Evolutionary conservation across 1,284 basidiomycete genomes (phyloP).

Genomic region (Ceraceosorus guamensis): DNA sequence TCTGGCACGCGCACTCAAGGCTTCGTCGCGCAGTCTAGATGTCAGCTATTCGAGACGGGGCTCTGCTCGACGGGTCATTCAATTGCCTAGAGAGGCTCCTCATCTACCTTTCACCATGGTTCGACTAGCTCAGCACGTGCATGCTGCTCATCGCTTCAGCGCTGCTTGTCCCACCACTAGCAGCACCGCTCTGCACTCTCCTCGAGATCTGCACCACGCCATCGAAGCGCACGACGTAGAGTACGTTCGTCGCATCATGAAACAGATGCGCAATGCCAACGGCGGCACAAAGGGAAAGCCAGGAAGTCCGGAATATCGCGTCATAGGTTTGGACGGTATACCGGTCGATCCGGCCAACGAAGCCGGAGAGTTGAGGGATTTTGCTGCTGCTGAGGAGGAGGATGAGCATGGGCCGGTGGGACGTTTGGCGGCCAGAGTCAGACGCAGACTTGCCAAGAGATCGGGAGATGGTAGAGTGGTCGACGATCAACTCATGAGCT

Average conservation of each 20-base stretch:
- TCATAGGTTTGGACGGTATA: no score
- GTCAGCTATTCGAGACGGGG: slow-evolving; percentile 24
- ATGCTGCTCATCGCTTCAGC: slow-evolving; percentile 26
- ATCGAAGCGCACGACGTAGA: slow-evolving; percentile 31
- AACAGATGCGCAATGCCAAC: neutral
- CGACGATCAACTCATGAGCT: slow-evolving; percentile 28
- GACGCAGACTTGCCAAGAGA: slow-evolving; percentile 25
- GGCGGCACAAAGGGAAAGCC: neutral
- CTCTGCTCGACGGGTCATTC: slow-evolving; percentile 22
- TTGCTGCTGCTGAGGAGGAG: slow-evolving; percentile 15
- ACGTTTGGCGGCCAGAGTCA: slow-evolving; percentile 25
- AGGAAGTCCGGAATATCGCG: no score
- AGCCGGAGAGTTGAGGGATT: neutral
- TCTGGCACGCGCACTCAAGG: slow-evolving; percentile 13
- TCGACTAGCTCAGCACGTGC: slow-evolving; percentile 27
- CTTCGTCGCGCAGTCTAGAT: slow-evolving; percentile 24
- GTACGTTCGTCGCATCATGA: slow-evolving; percentile 10
- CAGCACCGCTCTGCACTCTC: slow-evolving; percentile 26
- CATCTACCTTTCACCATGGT: slow-evolving; percentile 21
- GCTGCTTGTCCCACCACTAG: slow-evolving; percentile 29
- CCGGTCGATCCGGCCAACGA: neutral
- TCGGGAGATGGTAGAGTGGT: slow-evolving; percentile 23
- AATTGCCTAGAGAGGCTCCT: slow-evolving; percentile 22
- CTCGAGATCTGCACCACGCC: slow-evolving; percentile 31
- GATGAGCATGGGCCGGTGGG: slow-evolving; percentile 1